phyloP scores from a whole-genome alignment of 2,329 filamentous ascomycete species.

The Botryotinia calthae region DNA sequence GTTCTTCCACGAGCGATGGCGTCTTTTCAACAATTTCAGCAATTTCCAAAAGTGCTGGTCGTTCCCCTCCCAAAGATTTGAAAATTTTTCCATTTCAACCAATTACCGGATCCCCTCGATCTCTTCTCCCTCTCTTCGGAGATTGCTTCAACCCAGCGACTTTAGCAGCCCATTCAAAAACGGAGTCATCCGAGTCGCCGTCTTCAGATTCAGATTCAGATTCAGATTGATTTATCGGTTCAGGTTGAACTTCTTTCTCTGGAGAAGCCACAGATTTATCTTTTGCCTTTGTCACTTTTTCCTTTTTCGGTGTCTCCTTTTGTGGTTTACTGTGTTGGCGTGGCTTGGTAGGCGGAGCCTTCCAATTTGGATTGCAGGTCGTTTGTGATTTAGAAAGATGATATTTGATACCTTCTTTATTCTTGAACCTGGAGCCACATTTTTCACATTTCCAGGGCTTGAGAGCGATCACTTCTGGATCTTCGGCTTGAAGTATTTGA shows the following conservation, averaged over 20 bases:
- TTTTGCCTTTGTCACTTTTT: constrained; percentile 14
- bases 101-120: constrained; percentile 8
- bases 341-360: constrained; percentile 19
- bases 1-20: constrained; percentile 8
- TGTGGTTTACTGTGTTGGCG: constrained; percentile 2
- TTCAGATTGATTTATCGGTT: constrained; percentile 1
- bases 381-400: constrained; percentile 36
- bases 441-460: constrained; percentile 36
- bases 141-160: constrained; percentile 16
- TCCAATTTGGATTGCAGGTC: constrained; percentile 37
- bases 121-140: constrained; percentile 1
- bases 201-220: constrained; percentile 13
- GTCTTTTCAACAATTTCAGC: not conserved
- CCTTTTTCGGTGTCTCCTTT: constrained; percentile 17
- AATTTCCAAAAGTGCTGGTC: constrained; percentile 9
- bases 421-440: constrained; percentile 37
- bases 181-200: constrained; percentile 27
- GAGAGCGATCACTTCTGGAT: constrained; percentile 24
- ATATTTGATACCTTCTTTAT: constrained; percentile 38
- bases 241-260: not conserved
- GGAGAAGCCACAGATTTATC: not conserved
- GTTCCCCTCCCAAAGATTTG: constrained; percentile 12
- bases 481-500: constrained; percentile 11
- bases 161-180: constrained; percentile 29
- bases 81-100: constrained; percentile 17